Percentiles rank a stretch among this genome's conserved stretches.
phyloP scores from a whole-genome alignment of 768 basidiomycete species.

The Solioccasus polychromus region DNA sequence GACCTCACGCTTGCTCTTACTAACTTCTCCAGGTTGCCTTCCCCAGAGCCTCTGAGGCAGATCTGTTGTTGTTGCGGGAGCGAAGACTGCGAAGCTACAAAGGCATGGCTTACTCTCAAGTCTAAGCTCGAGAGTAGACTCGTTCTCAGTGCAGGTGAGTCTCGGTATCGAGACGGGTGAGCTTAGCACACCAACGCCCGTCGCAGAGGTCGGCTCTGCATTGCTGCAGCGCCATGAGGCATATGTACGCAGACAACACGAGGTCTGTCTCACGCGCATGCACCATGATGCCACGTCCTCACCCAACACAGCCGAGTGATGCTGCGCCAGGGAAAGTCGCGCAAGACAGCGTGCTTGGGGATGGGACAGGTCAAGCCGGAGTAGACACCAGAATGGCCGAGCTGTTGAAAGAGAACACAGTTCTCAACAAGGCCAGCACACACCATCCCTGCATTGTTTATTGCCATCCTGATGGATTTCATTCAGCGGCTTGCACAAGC shows the following conservation, averaged over 20 bases:
- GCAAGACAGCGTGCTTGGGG: conserved; percentile 7
- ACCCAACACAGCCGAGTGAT: conserved; percentile 16
- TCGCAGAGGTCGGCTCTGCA: conserved; percentile 84
- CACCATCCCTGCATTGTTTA: neutral
- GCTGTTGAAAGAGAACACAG: conserved; percentile 54
- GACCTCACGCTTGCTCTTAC: conserved; percentile 73
- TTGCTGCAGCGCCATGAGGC: conserved; percentile 84
- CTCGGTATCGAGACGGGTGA: neutral
- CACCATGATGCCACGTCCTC: conserved; percentile 9
- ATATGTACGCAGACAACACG: conserved; percentile 70
- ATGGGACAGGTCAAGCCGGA: conserved; percentile 18
- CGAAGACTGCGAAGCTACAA: conserved; percentile 63
- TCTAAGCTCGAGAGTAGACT: conserved; percentile 72
- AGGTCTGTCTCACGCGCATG: conserved; percentile 41
- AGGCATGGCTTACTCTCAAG: conserved; percentile 62
- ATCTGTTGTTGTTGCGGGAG: conserved; percentile 63
- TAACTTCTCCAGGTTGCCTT: conserved; percentile 68
- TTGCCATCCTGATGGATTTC: conserved; percentile 6
- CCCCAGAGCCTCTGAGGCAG: conserved; percentile 60
- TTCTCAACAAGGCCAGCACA: conserved; percentile 44
- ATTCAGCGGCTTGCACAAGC: conserved; percentile 73
- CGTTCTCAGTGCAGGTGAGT: conserved; percentile 82
- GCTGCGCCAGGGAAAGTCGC: conserved; percentile 14
- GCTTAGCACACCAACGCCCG: conserved; percentile 3
- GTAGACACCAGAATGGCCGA: conserved; percentile 34